A percentile compares a stretch with the other conserved stretches of the same genome.
Conservation (phyloP, 106 monocot species). For the Dioscorea dumetorum region DNA sequence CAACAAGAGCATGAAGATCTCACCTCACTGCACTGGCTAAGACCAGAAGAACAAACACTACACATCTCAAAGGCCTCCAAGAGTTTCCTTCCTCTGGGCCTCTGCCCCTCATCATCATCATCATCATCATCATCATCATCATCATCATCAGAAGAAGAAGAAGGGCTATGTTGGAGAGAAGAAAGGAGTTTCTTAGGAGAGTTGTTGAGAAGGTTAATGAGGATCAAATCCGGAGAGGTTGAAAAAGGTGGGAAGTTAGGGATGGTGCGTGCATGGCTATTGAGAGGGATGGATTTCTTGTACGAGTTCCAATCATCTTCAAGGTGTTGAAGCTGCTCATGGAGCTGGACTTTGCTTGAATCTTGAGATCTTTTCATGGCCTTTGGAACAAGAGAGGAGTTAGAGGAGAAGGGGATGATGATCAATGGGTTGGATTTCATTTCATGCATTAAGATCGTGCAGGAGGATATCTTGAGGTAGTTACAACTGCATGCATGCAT, state of each 20-base stretch:
- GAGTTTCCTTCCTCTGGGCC: slow-evolving; percentile 9
- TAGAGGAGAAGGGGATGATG: too few species aligned
- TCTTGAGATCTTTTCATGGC: slow-evolving; percentile 2
- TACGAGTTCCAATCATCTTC: slow-evolving; percentile 23
- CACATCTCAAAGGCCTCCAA: slow-evolving; percentile 19
- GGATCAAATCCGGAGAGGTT: not conserved
- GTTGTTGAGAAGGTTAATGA: slow-evolving; percentile 5
- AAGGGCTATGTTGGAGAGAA: slow-evolving; percentile 9
- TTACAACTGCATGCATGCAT: not conserved
- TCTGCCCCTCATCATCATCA: not conserved
- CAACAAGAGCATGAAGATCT: not conserved
- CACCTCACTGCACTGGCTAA: slow-evolving; percentile 2
- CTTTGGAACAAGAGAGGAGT: too few species aligned
- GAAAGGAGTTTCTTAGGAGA: slow-evolving; percentile 21
- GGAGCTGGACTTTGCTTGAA: slow-evolving; percentile 4
- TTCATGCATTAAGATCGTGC: too few species aligned
- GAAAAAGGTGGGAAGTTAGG: not conserved
- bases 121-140: too few species aligned
- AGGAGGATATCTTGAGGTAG: not conserved
- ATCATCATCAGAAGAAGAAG: too few species aligned
- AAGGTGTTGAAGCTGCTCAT: slow-evolving; percentile 7
- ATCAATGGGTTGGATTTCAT: too few species aligned
- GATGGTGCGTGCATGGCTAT: not conserved
- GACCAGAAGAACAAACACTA: slow-evolving; percentile 12
- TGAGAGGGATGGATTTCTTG: slow-evolving; percentile 13